These are phyloP conservation scores for Pyricularia grisea DNA, from an alignment of 2,329 filamentous ascomycete species.

Conservation along the genomic window DNA sequence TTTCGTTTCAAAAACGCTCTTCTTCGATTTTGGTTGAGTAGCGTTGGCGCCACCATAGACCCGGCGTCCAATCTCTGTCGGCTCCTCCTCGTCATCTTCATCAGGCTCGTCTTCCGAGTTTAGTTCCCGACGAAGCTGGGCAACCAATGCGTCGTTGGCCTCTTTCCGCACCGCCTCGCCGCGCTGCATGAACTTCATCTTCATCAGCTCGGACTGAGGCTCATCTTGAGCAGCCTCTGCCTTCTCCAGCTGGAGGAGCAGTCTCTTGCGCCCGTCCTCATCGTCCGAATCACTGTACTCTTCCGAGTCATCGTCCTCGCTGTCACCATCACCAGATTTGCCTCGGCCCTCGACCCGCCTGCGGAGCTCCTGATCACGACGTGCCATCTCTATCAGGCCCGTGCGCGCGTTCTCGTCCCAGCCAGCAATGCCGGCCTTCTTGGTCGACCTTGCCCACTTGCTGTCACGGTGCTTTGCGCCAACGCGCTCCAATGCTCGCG, in stretches of 20 bases:
- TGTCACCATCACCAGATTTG: conserved; percentile 9
- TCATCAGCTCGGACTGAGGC: conserved; percentile 59
- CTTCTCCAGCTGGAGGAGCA: conserved; percentile 38
- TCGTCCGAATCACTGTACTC: conserved; percentile 39
- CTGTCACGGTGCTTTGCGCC: conserved; percentile 77
- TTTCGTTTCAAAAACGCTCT: background rate
- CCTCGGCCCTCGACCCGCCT: conserved; percentile 52
- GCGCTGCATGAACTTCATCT: conserved; percentile 91
- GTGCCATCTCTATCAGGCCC: conserved; percentile 71
- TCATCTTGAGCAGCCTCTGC: conserved; percentile 33
- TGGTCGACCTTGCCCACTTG: conserved; percentile 84
- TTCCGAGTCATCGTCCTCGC: conserved; percentile 27
- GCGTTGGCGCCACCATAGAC: conserved; percentile 43
- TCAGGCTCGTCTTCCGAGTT: conserved; percentile 48
- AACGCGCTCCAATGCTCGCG: conserved; percentile 75
- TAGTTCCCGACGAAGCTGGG: conserved; percentile 62
- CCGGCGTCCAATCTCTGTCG: conserved; percentile 57
- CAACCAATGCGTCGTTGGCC: conserved; percentile 69
- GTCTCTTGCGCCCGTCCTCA: conserved; percentile 45
- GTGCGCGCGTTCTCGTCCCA: conserved; percentile 84
- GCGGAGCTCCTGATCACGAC: conserved; percentile 72
- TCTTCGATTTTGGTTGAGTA: background rate
- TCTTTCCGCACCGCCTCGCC: conserved; percentile 71
- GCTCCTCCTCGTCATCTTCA: conserved; percentile 39
- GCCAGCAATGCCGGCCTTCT: conserved; percentile 66